Base-by-base conservation (phyloP, 148 eudicot genomes). In the Amaranthus palmeri region DNA sequence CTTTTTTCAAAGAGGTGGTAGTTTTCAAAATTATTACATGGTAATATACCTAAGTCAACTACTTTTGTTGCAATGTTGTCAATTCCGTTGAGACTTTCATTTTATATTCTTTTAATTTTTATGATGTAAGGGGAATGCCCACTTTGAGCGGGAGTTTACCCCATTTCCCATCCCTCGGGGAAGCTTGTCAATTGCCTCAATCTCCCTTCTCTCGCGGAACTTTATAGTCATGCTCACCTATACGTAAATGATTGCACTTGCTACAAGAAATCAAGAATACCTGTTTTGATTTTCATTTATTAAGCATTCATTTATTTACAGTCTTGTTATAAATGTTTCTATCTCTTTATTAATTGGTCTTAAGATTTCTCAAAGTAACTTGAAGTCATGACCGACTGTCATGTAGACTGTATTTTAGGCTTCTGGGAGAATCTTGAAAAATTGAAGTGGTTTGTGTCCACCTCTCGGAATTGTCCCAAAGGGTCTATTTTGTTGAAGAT, bases 1-100 rank as follows among this genome's bases (percentile, higher is more conserved):
- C 50, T 95, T 95, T 83, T 92, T 83, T 70, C 92, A 95, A 70
- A 89, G 93, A 53, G 96, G 97, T 11, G 96, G 97, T 52, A 92
- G 96, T 84, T 83, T 95, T 70, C 92, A 86, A 82, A 95, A 95
- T 75, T 95, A 92, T 83, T 95, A 95, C 82, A 95, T 95, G 97
- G 99, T 92, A 73, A 77, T 67, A 47, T 76, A 13, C 12, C 61
- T n/a, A n/a, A n/a, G n/a, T n/a, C n/a, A n/a, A n/a, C n/a, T n/a
- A n/a, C n/a, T n/a, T n/a, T n/a, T n/a, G n/a, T n/a, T n/a, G n/a
- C n/a, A n/a, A n/a, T n/a, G n/a, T n/a, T n/a, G n/a, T n/a, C n/a
- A n/a, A n/a, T n/a, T n/a, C n/a, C n/a, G n/a, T n/a, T n/a, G n/a
- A n/a, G n/a, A n/a, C n/a, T n/a, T n/a, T n/a, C n/a, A n/a, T n/a